phyloP scores from a whole-genome alignment of 2,329 filamentous ascomycete genomes.

The Penicillium olsonii region DNA sequence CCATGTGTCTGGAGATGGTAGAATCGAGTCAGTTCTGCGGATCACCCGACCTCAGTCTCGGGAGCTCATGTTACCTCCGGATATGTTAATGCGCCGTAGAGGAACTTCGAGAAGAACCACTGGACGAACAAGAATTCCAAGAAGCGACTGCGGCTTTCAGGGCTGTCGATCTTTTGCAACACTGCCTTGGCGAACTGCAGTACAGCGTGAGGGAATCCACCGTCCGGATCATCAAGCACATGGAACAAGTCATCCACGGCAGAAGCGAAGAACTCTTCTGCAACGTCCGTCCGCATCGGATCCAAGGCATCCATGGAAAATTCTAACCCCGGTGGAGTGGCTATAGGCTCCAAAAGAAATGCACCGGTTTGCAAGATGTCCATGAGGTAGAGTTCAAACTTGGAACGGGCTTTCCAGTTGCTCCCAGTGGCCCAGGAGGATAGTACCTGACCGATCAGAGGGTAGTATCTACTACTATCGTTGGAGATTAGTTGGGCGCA shows the following conservation, averaged over 20 bases:
- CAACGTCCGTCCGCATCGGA: constrained; percentile 76
- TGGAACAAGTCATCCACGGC: constrained; percentile 81
- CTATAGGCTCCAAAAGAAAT: constrained; percentile 82
- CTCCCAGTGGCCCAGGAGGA: constrained; percentile 85
- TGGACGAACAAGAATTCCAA: constrained; percentile 83
- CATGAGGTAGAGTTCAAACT: constrained; percentile 93
- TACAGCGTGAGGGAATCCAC: constrained; percentile 82
- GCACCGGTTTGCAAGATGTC: constrained; percentile 90
- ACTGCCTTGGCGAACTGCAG: constrained; percentile 84
- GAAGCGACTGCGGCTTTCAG: constrained; percentile 70
- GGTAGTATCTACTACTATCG: constrained; percentile 73
- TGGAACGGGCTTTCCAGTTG: constrained; percentile 85
- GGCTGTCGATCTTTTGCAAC: constrained; percentile 69
- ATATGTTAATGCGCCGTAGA: constrained; percentile 80
- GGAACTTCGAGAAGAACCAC: constrained; percentile 88
- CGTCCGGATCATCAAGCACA: constrained; percentile 81
- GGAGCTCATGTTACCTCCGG: constrained; percentile 68
- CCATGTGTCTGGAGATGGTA: constrained; percentile 53
- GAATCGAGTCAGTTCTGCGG: constrained; percentile 32
- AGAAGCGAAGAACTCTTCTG: constrained; percentile 84
- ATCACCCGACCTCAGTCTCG: background rate
- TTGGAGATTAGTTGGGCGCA: constrained; percentile 81
- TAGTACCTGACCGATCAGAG: constrained; percentile 79
- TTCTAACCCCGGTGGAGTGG: constrained; percentile 73
- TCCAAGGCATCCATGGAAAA: constrained; percentile 65